Evolutionary conservation across 2,329 filamentous ascomycete species (phyloP).

Genomic region (Trichoderma pleuroti): DNA sequence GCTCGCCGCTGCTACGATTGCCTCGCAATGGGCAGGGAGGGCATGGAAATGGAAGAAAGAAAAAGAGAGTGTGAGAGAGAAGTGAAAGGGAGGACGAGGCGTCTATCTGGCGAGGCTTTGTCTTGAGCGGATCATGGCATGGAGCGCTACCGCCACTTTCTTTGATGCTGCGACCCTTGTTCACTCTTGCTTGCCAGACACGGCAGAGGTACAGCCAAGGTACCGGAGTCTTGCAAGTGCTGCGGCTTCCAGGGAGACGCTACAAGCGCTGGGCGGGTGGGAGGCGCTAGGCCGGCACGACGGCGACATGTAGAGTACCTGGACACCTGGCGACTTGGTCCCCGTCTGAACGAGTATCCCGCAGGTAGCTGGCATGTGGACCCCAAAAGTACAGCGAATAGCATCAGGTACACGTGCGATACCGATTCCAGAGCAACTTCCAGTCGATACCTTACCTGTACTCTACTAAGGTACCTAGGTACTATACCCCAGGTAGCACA

Average conservation of each 20-base stretch:
- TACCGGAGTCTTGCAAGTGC: neutral
- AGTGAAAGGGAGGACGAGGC: conserved; percentile 26
- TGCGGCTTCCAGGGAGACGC: neutral
- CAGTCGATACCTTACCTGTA: neutral
- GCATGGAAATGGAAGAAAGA: conserved; percentile 34
- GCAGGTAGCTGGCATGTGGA: neutral
- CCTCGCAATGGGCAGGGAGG: conserved; percentile 39
- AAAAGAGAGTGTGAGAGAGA: conserved; percentile 26
- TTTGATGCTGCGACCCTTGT: neutral
- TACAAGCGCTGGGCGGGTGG: neutral
- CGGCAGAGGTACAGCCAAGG: neutral
- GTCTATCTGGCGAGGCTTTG: conserved; percentile 39
- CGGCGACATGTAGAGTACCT: neutral
- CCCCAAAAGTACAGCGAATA: neutral
- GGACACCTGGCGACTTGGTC: neutral
- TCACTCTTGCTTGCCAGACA: neutral
- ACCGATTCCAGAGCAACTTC: neutral
- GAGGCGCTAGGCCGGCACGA: neutral
- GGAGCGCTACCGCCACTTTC: neutral
- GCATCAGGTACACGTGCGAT: neutral
- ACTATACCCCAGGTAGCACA: neutral
- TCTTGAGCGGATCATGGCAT: conserved; percentile 25
- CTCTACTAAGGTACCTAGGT: too few species aligned
- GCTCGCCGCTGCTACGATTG: conserved; percentile 38
- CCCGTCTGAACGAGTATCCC: neutral